These are phyloP conservation scores for Puccinia triticina DNA, from an alignment of 1,284 basidiomycete genomes.

Conservation along the genomic window DNA sequence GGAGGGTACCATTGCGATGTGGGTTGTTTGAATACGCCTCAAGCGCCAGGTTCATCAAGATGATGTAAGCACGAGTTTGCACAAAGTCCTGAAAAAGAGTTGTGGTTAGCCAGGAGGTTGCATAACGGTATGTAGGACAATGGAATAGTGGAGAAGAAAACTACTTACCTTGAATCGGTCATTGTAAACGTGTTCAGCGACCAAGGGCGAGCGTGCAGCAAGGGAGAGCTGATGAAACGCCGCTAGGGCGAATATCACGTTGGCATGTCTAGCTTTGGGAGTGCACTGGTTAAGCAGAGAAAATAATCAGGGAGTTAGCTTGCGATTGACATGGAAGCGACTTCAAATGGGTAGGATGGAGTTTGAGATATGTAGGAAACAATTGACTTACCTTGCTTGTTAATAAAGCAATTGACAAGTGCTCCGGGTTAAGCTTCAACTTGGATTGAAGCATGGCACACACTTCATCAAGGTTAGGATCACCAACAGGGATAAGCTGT, in stretches of 20 bases:
- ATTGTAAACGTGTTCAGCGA: background rate
- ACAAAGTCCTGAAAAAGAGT: background rate
- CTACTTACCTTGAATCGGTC: background rate
- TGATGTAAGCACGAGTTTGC: background rate
- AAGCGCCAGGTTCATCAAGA: background rate
- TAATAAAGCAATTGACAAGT: background rate
- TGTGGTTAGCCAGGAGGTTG: constrained; percentile 3
- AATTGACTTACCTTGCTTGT: constrained; percentile 8
- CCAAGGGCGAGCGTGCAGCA: background rate
- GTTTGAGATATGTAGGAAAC: too few species aligned
- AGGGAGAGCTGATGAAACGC: background rate
- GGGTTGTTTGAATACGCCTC: constrained; percentile 3
- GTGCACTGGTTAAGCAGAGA: background rate
- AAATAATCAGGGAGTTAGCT: background rate
- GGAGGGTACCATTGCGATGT: background rate
- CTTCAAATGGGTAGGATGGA: too few species aligned
- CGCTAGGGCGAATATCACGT: background rate
- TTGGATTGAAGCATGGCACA: background rate
- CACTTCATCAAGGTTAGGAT: background rate
- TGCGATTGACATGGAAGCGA: background rate
- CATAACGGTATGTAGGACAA: background rate
- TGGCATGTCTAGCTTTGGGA: background rate
- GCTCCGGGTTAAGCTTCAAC: background rate
- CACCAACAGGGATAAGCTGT: background rate
- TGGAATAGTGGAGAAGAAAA: background rate